Conservation (phyloP, 129 eudicot genomes). For the carrot (Daucus carota) region DNA sequence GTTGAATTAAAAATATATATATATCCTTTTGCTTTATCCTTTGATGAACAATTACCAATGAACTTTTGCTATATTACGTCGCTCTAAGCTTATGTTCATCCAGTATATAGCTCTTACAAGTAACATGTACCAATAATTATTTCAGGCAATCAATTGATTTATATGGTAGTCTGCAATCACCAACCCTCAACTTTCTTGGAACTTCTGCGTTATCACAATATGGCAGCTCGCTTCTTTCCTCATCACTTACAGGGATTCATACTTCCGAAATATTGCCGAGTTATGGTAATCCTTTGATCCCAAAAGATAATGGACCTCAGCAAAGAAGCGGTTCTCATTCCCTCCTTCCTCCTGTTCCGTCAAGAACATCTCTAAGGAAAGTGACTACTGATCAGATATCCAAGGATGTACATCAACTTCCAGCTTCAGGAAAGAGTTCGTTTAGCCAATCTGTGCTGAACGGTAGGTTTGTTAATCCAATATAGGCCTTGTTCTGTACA, state of each 20-base stretch:
- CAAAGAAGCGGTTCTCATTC: constrained; percentile 70
- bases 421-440: constrained; percentile 55
- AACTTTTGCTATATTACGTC: neutral
- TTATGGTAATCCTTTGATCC: constrained; percentile 54
- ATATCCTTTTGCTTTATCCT: neutral
- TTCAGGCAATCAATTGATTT: constrained; percentile 89
- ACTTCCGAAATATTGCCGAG: constrained; percentile 72
- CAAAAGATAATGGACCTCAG: constrained; percentile 39
- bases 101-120: neutral
- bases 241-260: constrained; percentile 68
- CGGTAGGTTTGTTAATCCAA: constrained; percentile 36
- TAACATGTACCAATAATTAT: constrained; percentile 10
- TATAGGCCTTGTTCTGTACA: neutral
- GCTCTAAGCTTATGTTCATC: neutral
- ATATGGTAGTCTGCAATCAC: constrained; percentile 77
- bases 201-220: constrained; percentile 50
- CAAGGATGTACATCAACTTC: constrained; percentile 49
- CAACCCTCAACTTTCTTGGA: constrained; percentile 61
- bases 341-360: constrained; percentile 51
- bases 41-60: neutral
- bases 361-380: constrained; percentile 51
- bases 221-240: constrained; percentile 65
- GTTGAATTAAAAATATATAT: neutral
- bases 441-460: constrained; percentile 71
- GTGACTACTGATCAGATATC: constrained; percentile 38